Percentiles rank a stretch among this genome's conserved stretches.
Conservation (phyloP, 192 early-diverging fungal genomes). For the Backusella psychrophila region DNA sequence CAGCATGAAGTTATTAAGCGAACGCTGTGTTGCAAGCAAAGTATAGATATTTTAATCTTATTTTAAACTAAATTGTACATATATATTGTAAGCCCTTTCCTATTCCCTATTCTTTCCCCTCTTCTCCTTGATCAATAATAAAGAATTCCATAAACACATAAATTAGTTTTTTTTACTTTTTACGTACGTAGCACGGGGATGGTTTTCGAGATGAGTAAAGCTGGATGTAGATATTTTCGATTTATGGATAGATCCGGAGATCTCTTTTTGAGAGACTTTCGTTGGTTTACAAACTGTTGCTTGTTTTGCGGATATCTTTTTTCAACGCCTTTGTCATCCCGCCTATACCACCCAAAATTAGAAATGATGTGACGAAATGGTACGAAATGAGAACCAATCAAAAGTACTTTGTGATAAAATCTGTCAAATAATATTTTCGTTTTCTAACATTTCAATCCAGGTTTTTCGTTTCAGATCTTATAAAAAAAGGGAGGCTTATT, state of each 20-base stretch:
- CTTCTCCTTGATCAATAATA: neutral
- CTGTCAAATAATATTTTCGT: neutral
- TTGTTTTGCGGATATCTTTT: neutral
- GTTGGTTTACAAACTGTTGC: neutral
- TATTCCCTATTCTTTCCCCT: neutral
- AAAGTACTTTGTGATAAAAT: neutral
- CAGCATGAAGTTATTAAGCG: conserved; percentile 57
- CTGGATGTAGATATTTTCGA: neutral
- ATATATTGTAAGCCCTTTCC: neutral
- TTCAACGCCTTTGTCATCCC: neutral
- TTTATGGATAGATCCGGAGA: neutral
- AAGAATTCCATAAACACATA: neutral
- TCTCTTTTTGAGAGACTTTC: neutral
- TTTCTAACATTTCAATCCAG: neutral
- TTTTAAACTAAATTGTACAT: neutral
- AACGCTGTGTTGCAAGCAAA: conserved; percentile 72
- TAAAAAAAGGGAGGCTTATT: no score
- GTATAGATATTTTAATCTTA: conserved; percentile 38
- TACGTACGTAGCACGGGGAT: neutral
- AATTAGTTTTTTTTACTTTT: neutral
- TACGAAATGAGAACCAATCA: neutral
- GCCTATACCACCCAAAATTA: neutral
- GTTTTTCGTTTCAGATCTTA: neutral
- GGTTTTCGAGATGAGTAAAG: neutral
- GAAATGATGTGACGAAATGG: neutral